Percentiles rank a stretch among this genome's conserved stretches.
These are phyloP conservation scores for Eutrema salsugineum DNA, from an alignment of 441 rosid species.

Conservation along the genomic window DNA sequence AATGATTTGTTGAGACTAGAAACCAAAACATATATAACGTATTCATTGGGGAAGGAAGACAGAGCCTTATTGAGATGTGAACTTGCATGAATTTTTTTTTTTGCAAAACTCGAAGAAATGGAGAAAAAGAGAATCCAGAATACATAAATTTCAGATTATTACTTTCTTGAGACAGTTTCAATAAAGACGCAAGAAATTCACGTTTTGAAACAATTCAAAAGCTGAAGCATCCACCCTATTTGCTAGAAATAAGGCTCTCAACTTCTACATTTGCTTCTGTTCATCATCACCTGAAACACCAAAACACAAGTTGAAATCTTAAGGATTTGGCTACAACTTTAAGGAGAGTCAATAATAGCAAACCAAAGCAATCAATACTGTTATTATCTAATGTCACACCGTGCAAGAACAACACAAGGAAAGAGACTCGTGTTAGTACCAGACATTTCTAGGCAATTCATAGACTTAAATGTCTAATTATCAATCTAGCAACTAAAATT, in stretches of 20 bases:
- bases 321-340: neutral
- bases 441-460: neutral
- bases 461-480: too few species aligned
- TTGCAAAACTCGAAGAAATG: neutral
- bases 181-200: too few species aligned
- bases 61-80: neutral
- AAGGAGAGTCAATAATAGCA: neutral
- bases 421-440: neutral
- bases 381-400: neutral
- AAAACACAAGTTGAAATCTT: neutral
- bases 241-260: neutral
- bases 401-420: neutral
- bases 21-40: neutral
- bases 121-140: neutral
- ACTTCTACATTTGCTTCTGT: neutral
- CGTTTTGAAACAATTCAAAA: too few species aligned
- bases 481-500: too few species aligned
- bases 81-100: neutral
- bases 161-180: too few species aligned
- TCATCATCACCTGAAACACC: constrained; percentile 10
- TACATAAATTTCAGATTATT: too few species aligned
- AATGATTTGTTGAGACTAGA: neutral
- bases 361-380: neutral
- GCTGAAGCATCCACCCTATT: neutral
- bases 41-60: neutral